Evolutionary conservation across 192 early-diverging fungal genomes (phyloP), one percentile per base, ranked within the genome.

Genomic region (Funneliformis mosseae): DNA sequence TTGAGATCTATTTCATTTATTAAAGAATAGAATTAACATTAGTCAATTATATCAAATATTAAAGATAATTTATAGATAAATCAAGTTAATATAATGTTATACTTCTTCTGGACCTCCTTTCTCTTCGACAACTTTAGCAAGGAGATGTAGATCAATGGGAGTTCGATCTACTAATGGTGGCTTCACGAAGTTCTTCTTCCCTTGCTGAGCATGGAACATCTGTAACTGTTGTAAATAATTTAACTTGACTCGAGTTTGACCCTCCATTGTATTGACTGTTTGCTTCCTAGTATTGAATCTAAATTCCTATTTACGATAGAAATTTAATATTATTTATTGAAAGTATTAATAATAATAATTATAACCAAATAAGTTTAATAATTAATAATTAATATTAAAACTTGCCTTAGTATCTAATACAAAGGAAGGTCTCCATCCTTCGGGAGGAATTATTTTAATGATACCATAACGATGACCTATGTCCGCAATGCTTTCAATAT

Each of bases 371-470:
- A 68, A 6, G 8, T 28, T 28, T 66, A 5, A 39, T 46, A 55
- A 61, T 28, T 28, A n/a, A 80, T 46, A 43, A 60, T 45, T 39
- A 71, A 83, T 33, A 33, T 33, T 33, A 71, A 81, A 70, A 63
- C 81, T 82, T 78, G 91, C 93, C 88, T 92, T 83, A 66, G 94
- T 93, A 80, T 97, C 94, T 61, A 99, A 81, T n/a, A 93, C 85
- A 87, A 96, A 97, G 10, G 92, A 88, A 73, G 96, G 96, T 38
- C 87, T 90, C 94, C 96, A 99, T 8, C 89, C 90, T 46, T 81
- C 83, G 16, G 97, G 97, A 67, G 97, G 97, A 41, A 99, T 89
- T 80, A 99, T 94, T 83, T 99, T 99, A 84, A 93, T 91, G 68
- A 97, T 92, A 8, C 97, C 96, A n/a, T 90, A 89, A 77, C 85